phyloP scores from a whole-genome alignment of 371 early-diverging fungal genomes.

The Apophysomyces sp. region DNA sequence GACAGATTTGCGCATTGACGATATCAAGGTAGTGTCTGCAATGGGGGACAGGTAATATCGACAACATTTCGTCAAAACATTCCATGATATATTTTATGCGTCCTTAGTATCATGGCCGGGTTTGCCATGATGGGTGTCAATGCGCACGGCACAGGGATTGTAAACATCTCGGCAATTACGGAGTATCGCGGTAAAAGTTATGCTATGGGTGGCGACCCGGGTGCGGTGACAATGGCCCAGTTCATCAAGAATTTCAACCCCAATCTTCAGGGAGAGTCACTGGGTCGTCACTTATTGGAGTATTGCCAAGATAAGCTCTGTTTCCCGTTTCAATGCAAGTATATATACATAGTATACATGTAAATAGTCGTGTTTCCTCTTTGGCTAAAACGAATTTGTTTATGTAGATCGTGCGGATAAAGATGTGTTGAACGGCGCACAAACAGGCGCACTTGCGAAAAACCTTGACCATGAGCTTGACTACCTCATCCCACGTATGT shows the following conservation, averaged over 20 bases:
- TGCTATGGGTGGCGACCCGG: conserved; percentile 41
- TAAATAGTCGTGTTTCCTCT: not conserved
- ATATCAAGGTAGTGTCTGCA: conserved; percentile 25
- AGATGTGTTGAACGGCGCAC: conserved; percentile 45
- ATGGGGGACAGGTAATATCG: conserved; percentile 26
- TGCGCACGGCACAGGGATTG: conserved; percentile 5
- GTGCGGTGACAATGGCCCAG: conserved; percentile 40
- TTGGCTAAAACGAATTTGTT: not conserved
- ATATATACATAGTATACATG: not conserved
- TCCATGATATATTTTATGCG: too few species aligned
- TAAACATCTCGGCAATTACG: conserved; percentile 16
- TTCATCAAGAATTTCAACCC: conserved; percentile 40
- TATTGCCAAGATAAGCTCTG: conserved; percentile 19
- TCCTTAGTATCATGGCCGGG: conserved; percentile 36
- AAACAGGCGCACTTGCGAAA: conserved; percentile 33
- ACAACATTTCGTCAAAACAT: too few species aligned
- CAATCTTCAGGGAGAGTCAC: conserved; percentile 29
- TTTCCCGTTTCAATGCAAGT: not conserved
- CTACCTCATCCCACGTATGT: conserved; percentile 34
- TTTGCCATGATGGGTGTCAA: conserved; percentile 29
- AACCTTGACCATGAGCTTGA: conserved; percentile 35
- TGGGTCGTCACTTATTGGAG: conserved; percentile 32
- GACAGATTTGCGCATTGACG: conserved; percentile 27
- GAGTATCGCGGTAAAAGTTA: conserved; percentile 49
- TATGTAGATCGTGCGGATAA: conserved; percentile 20